Conservation (phyloP, 768 basidiomycete species). For the Pulveroboletus ravenelii region DNA sequence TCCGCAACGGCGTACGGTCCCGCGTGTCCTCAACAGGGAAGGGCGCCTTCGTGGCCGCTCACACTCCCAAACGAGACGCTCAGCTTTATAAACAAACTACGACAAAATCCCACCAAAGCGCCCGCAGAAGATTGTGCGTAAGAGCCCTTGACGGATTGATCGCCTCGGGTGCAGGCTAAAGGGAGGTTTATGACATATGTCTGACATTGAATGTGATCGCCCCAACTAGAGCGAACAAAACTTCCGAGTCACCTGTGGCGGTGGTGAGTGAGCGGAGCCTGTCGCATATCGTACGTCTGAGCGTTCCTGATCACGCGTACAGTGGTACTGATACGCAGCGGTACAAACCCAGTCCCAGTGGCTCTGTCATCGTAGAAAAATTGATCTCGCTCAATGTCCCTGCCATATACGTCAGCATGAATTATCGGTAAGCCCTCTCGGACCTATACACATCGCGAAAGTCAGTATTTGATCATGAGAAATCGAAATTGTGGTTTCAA, state of each 20-base stretch:
- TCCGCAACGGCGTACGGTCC: constrained; percentile 3
- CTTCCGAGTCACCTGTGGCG: constrained; percentile 48
- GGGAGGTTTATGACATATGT: constrained; percentile 23
- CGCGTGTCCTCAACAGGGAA: constrained; percentile 8
- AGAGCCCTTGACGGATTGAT: no score
- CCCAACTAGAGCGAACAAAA: constrained; percentile 37
- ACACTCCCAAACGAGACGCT: constrained; percentile 15
- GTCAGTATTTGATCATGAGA: not conserved
- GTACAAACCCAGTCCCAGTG: constrained; percentile 6
- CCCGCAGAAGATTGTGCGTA: constrained; percentile 43
- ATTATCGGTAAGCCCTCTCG: constrained; percentile 33
- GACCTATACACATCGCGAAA: no score
- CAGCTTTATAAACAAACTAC: not conserved
- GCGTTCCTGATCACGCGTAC: no score
- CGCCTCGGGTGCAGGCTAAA: not conserved
- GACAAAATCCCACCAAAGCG: no score
- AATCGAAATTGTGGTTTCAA: not conserved
- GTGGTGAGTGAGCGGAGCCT: constrained; percentile 35
- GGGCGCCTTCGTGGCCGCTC: constrained; percentile 7
- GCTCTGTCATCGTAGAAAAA: constrained; percentile 28
- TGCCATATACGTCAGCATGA: constrained; percentile 37
- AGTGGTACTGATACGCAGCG: not conserved
- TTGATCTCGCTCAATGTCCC: constrained; percentile 31
- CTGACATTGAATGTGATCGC: constrained; percentile 50
- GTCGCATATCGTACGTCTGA: constrained; percentile 1